Percentiles rank a stretch among this genome's conserved stretches.
Evolutionary conservation across 805 yeast species (phyloP).

Genomic region (Ogataea glucozyma): DNA sequence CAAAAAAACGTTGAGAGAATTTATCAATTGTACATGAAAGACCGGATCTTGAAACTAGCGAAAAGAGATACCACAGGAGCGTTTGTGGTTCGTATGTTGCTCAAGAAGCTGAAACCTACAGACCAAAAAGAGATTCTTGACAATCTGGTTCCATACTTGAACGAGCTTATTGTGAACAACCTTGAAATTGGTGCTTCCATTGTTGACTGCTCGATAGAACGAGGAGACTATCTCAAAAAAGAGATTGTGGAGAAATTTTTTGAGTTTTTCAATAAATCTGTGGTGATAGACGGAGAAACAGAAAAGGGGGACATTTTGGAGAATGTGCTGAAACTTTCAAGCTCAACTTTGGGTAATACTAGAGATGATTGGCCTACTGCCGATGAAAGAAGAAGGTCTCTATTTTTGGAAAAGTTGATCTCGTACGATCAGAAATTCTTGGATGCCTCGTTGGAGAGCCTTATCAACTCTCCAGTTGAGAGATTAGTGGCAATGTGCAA

Average conservation of each 20-base stretch:
- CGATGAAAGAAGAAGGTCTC: slow-evolving; percentile 77
- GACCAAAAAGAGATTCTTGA: slow-evolving; percentile 67
- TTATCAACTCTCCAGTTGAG: slow-evolving; percentile 60
- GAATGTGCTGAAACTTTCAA: slow-evolving; percentile 60
- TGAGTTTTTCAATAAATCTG: slow-evolving; percentile 41
- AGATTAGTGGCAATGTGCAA: slow-evolving; percentile 70
- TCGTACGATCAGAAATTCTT: slow-evolving; percentile 65
- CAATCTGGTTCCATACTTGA: slow-evolving; percentile 64
- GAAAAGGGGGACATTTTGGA: slow-evolving; percentile 46
- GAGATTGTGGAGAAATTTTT: slow-evolving; percentile 54
- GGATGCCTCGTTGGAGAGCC: slow-evolving; percentile 56
- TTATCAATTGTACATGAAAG: slow-evolving; percentile 69
- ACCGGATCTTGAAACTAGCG: slow-evolving; percentile 70
- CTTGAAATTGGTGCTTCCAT: slow-evolving; percentile 68
- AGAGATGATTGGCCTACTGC: slow-evolving; percentile 91
- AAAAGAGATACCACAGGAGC: slow-evolving; percentile 84
- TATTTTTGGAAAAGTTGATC: slow-evolving; percentile 72
- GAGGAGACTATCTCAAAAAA: slow-evolving; percentile 58
- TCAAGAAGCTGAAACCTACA: slow-evolving; percentile 61
- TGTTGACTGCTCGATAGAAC: slow-evolving; percentile 62
- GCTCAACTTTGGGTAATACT: slow-evolving; percentile 78
- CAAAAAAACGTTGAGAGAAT: slow-evolving; percentile 69
- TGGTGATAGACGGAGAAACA: slow-evolving; percentile 39
- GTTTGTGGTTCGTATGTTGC: slow-evolving; percentile 70
- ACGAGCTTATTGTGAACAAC: slow-evolving; percentile 61